These are phyloP conservation scores for Komagataella mondaviorum DNA, from an alignment of 805 yeast species.

Conservation along the genomic window DNA sequence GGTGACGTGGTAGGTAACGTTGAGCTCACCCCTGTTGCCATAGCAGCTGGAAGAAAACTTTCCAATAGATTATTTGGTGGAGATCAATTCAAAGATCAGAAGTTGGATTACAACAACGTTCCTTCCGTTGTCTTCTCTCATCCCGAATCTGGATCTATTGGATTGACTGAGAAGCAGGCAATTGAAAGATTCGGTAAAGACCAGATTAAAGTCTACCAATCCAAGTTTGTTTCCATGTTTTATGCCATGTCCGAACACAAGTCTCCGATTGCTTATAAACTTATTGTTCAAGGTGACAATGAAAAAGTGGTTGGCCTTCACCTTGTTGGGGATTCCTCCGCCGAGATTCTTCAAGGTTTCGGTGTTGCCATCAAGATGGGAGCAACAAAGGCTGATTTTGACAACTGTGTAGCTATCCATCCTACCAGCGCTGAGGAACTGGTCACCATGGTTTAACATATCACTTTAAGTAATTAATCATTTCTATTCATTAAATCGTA, in stretches of 20 bases:
- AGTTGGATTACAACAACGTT: constrained; percentile 74
- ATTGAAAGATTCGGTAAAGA: constrained; percentile 65
- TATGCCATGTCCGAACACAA: constrained; percentile 77
- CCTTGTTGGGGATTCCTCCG: constrained; percentile 78
- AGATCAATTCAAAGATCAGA: constrained; percentile 49
- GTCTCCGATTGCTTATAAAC: constrained; percentile 78
- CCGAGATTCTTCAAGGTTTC: constrained; percentile 95
- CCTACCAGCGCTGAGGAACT: constrained; percentile 98
- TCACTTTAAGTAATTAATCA: background rate
- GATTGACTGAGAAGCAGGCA: constrained; percentile 73
- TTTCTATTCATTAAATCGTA: background rate
- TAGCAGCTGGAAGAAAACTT: constrained; percentile 93
- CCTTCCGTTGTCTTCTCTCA: constrained; percentile 98
- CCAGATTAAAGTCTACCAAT: constrained; percentile 66
- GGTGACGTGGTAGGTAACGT: constrained; percentile 93
- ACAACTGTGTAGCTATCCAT: constrained; percentile 93
- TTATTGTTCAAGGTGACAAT: constrained; percentile 57
- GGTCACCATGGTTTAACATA: constrained; percentile 47
- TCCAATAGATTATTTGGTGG: constrained; percentile 89
- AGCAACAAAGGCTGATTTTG: constrained; percentile 93
- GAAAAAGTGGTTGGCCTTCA: constrained; percentile 96
- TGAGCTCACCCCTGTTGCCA: constrained; percentile 96
- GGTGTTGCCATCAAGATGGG: constrained; percentile 99
- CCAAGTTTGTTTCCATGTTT: constrained; percentile 85
- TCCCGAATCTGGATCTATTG: constrained; percentile 95